Percentiles rank a stretch among this genome's conserved stretches.
phyloP scores from a whole-genome alignment of 2,329 filamentous ascomycete genomes.

The Diaporthe velutina region DNA sequence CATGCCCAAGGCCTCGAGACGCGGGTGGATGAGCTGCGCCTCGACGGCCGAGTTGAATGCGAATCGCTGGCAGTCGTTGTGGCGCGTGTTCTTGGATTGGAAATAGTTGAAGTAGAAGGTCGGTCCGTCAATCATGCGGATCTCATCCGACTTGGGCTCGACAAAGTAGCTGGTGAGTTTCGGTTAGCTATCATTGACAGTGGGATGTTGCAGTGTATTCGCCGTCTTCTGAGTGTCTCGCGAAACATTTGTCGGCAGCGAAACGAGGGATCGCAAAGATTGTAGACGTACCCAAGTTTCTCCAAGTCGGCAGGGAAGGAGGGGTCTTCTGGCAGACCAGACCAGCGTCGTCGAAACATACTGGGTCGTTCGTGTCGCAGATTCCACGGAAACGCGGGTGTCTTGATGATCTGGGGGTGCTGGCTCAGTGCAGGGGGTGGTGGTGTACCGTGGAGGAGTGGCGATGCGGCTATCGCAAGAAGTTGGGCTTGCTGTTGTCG shows the following conservation, averaged over 20 bases:
- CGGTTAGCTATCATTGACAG: not conserved
- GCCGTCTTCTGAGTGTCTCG: not conserved
- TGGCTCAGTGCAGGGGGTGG: not conserved
- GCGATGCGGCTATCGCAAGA: not conserved
- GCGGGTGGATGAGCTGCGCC: slow-evolving; percentile 69
- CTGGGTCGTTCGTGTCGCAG: slow-evolving; percentile 40
- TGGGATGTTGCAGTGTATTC: not conserved
- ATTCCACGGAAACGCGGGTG: too few relatives aligned
- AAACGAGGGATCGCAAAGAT: not conserved
- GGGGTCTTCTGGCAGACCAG: slow-evolving; percentile 78
- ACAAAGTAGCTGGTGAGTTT: slow-evolving; percentile 77
- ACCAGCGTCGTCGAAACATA: slow-evolving; percentile 83
- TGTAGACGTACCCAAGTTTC: slow-evolving; percentile 74
- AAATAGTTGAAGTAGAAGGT: slow-evolving; percentile 81
- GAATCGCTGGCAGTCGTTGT: slow-evolving; percentile 82
- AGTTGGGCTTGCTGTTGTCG: not conserved
- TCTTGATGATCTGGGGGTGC: not conserved
- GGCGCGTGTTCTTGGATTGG: slow-evolving; percentile 78
- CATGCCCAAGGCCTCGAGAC: slow-evolving; percentile 73
- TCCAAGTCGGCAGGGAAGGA: slow-evolving; percentile 75
- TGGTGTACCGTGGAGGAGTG: not conserved
- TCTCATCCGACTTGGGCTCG: slow-evolving; percentile 76
- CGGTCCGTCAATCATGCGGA: slow-evolving; percentile 77
- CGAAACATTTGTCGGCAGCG: not conserved
- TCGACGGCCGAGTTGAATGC: slow-evolving; percentile 79